These are phyloP conservation scores for Dioszegia hungarica DNA, from an alignment of 768 basidiomycete species.

Conservation along the genomic window DNA sequence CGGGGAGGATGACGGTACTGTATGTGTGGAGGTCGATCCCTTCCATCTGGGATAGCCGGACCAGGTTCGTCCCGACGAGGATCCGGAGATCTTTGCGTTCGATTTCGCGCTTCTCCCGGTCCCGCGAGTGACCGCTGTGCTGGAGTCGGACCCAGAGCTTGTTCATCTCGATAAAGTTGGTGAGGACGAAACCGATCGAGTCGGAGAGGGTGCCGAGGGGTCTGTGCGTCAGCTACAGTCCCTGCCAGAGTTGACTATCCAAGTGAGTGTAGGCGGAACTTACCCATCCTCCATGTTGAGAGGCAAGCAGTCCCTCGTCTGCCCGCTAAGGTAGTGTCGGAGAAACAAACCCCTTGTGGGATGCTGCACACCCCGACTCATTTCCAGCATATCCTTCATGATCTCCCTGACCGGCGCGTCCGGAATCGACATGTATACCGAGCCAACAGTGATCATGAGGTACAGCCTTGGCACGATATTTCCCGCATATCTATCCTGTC, in stretches of 20 bases:
- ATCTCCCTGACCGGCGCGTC: slow-evolving; percentile 98
- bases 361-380: slow-evolving; percentile 94
- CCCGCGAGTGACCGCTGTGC: slow-evolving; percentile 93
- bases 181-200: slow-evolving; percentile 90
- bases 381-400: slow-evolving; percentile 99
- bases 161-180: slow-evolving; percentile 99
- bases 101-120: slow-evolving; percentile 94
- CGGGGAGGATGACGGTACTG: slow-evolving; percentile 75
- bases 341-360: slow-evolving; percentile 95
- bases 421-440: slow-evolving; percentile 97
- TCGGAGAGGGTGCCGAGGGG: slow-evolving; percentile 87
- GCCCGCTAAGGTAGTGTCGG: slow-evolving; percentile 91
- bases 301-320: slow-evolving; percentile 93
- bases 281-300: slow-evolving; percentile 79
- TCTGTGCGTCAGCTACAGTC: slow-evolving; percentile 50
- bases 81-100: slow-evolving; percentile 93
- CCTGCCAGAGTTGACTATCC: no score
- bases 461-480: slow-evolving; percentile 52
- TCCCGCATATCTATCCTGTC: slow-evolving; percentile 35
- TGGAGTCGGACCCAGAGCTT: slow-evolving; percentile 98
- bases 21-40: slow-evolving; percentile 95
- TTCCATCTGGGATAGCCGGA: slow-evolving; percentile 88
- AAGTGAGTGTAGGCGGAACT: no score
- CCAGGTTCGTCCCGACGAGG: slow-evolving; percentile 94
- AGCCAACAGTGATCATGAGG: slow-evolving; percentile 99